Percentiles rank a stretch among this genome's conserved stretches.
Evolutionary conservation across 371 early-diverging fungal genomes (phyloP).

Genomic region (Coemansia linderi): DNA sequence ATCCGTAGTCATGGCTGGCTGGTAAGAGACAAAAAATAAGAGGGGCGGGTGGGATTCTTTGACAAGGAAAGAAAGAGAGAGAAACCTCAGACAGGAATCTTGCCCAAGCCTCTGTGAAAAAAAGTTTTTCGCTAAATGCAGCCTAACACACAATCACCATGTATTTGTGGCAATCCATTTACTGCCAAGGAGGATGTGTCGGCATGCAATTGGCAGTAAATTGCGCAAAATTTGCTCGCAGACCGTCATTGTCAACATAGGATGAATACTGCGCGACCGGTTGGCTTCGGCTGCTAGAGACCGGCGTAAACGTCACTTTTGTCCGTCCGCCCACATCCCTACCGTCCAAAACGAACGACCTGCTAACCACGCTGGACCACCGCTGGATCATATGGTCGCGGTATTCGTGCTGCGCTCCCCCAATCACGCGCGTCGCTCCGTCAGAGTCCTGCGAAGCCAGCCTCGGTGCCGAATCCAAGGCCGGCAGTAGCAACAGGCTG

Average conservation of each 20-base stretch:
- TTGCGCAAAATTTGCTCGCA: neutral
- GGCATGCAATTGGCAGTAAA: slow-evolving; percentile 5
- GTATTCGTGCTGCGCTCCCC: slow-evolving; percentile 6
- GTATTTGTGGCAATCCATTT: neutral
- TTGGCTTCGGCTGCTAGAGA: neutral
- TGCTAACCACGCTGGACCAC: slow-evolving; percentile 24
- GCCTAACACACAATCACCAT: neutral
- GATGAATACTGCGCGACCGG: neutral
- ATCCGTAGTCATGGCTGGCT: slow-evolving; percentile 9
- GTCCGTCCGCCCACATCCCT: neutral
- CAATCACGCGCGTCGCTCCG: slow-evolving; percentile 6
- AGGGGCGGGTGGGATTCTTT: neutral
- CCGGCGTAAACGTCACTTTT: slow-evolving; percentile 14
- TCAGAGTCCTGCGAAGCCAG: neutral
- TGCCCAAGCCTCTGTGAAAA: neutral
- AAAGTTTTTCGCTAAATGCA: neutral
- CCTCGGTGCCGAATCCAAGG: slow-evolving; percentile 1
- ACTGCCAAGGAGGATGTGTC: neutral
- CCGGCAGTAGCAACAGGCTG: slow-evolving; percentile 22
- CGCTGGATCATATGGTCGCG: slow-evolving; percentile 46
- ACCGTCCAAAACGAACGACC: slow-evolving; percentile 34
- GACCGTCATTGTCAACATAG: slow-evolving; percentile 6
- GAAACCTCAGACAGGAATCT: neutral
- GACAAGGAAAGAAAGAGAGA: neutral
- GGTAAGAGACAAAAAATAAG: neutral